Evolutionary conservation across 2,329 filamentous ascomycete genomes (phyloP).

Genomic region (Xylaria sp.): DNA sequence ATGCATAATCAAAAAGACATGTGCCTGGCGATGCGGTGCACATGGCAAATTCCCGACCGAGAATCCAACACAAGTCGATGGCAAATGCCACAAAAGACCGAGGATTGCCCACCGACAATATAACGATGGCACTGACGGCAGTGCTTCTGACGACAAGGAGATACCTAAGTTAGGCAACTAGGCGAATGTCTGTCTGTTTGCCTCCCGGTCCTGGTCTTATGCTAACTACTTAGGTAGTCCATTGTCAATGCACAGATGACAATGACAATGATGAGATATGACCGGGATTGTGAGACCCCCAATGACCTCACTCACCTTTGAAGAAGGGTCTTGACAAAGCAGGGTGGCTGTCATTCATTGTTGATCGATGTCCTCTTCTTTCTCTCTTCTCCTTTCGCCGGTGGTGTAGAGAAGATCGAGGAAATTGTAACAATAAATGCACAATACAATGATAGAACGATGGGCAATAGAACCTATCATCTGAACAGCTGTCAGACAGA

Average conservation of each 20-base stretch:
- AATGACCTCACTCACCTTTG: conserved; percentile 25
- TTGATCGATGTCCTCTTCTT: background rate
- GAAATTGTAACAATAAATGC: background rate
- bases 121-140: conserved; percentile 11
- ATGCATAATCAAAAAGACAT: conserved; percentile 31
- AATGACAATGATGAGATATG: conserved; percentile 29
- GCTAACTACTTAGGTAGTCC: background rate
- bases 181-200: background rate
- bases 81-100: conserved; percentile 13
- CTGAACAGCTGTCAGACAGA: background rate
- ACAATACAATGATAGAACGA: background rate
- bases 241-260: conserved; percentile 7
- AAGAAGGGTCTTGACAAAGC: background rate
- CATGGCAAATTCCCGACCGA: conserved; percentile 34
- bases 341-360: background rate
- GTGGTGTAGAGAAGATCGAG: background rate
- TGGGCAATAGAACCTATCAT: background rate
- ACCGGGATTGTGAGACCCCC: conserved; percentile 23
- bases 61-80: conserved; percentile 10
- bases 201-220: conserved; percentile 4
- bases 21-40: conserved; percentile 29
- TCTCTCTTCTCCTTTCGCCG: background rate
- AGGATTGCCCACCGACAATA: conserved; percentile 24
- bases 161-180: background rate
- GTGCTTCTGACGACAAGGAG: background rate